These are phyloP conservation scores for Thielaviopsis ethacetica DNA, from an alignment of 2,329 filamentous ascomycete species.

Conservation along the genomic window DNA sequence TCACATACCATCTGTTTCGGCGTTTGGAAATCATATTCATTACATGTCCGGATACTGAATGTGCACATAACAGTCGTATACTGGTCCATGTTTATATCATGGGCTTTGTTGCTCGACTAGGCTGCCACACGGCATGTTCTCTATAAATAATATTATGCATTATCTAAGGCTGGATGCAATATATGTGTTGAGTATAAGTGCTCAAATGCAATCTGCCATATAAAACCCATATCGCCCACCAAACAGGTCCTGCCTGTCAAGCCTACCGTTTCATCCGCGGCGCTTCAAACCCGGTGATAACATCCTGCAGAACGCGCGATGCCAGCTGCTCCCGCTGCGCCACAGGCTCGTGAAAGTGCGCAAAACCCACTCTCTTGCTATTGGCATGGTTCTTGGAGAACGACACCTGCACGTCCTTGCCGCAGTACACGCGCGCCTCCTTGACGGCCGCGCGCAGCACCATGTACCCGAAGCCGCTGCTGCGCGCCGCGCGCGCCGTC, in stretches of 20 bases:
- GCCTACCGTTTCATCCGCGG: constrained; percentile 30
- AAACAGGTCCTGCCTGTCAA: not conserved
- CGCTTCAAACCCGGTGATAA: constrained; percentile 32
- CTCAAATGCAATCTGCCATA: not conserved
- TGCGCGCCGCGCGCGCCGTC: constrained; percentile 50
- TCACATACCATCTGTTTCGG: too few species aligned
- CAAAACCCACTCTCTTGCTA: constrained; percentile 44
- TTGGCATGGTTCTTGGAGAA: constrained; percentile 71
- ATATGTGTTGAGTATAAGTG: too few species aligned
- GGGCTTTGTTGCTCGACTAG: not conserved
- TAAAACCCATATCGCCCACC: too few species aligned
- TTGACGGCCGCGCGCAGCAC: constrained; percentile 58
- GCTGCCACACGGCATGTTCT: not conserved
- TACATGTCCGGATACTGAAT: too few species aligned
- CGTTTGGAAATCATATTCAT: too few species aligned
- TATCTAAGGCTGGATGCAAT: not conserved
- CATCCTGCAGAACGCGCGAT: constrained; percentile 32
- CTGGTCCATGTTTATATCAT: too few species aligned
- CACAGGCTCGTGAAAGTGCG: constrained; percentile 45
- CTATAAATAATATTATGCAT: not conserved
- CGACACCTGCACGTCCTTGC: constrained; percentile 47
- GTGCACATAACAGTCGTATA: too few species aligned
- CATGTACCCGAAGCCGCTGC: constrained; percentile 54
- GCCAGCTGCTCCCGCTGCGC: constrained; percentile 42
- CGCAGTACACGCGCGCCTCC: constrained; percentile 50